Percentiles rank a stretch among this genome's conserved stretches.
Evolutionary conservation across 202 grass and related monocot species (phyloP).

Genomic region (Alloteropsis angusta): DNA sequence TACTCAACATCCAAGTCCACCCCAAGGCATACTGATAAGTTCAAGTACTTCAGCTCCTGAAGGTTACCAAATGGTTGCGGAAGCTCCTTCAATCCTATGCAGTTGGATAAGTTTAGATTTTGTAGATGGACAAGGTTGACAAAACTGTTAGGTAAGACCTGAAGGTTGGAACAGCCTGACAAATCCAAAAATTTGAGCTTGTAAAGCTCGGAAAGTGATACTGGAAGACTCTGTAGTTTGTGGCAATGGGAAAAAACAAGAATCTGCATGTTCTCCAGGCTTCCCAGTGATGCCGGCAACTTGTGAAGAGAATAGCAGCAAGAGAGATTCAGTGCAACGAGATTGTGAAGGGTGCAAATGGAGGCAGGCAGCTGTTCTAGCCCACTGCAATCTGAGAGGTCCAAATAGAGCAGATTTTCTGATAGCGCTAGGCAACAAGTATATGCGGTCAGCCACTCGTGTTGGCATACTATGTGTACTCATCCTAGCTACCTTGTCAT

Average conservation of each 20-base stretch:
- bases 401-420: background rate
- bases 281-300: background rate
- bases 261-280: background rate
- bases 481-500: background rate
- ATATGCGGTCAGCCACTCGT: background rate
- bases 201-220: background rate
- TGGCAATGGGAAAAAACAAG: conserved; percentile 17
- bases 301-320: background rate
- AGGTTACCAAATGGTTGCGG: conserved; percentile 9
- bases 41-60: background rate
- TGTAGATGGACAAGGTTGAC: conserved; percentile 17
- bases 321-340: conserved; percentile 21
- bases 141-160: conserved; percentile 8
- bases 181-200: conserved; percentile 27
- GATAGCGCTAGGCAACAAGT: background rate
- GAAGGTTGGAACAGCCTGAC: conserved; percentile 14
- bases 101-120: conserved; percentile 15
- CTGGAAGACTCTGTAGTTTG: conserved; percentile 4
- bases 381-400: background rate
- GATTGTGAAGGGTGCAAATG: background rate
- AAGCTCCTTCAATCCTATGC: background rate
- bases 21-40: background rate
- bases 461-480: background rate
- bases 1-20: background rate
- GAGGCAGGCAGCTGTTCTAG: background rate